Conservation (phyloP, 2,329 filamentous ascomycete species). For the Trichoderma koningii region DNA sequence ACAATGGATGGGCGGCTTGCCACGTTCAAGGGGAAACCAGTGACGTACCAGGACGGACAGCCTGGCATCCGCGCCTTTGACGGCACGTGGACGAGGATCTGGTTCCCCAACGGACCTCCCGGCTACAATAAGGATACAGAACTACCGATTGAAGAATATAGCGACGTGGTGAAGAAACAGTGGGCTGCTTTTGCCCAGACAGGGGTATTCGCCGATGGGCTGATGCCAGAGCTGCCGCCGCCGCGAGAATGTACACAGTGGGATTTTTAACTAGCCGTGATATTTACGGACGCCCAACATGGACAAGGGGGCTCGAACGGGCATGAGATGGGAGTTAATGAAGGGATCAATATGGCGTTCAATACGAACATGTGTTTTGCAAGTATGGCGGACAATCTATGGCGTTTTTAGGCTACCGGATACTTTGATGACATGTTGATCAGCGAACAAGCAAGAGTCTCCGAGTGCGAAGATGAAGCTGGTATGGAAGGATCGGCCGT, state of each 20-base stretch:
- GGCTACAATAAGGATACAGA: conserved; percentile 65
- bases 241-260: conserved; percentile 73
- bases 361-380: conserved; percentile 15
- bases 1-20: conserved; percentile 50
- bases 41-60: conserved; percentile 56
- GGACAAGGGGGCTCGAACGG: conserved; percentile 6
- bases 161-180: conserved; percentile 59
- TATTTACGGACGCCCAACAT: background rate
- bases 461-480: background rate
- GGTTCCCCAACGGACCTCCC: conserved; percentile 72
- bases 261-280: conserved; percentile 59
- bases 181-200: conserved; percentile 67
- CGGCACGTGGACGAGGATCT: conserved; percentile 64
- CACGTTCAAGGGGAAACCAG: conserved; percentile 64
- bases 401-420: conserved; percentile 29
- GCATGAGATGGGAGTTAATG: conserved; percentile 6
- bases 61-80: conserved; percentile 56
- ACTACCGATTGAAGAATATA: conserved; percentile 57
- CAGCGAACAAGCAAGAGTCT: background rate
- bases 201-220: conserved; percentile 67
- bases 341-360: conserved; percentile 22
- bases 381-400: conserved; percentile 27
- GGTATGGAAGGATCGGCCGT: too few relatives aligned
- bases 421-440: too few relatives aligned
- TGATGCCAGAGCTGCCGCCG: conserved; percentile 77